These are phyloP conservation scores for Pelargonium nanum DNA, from an alignment of 345 rosid genomes.

Conservation along the genomic window DNA sequence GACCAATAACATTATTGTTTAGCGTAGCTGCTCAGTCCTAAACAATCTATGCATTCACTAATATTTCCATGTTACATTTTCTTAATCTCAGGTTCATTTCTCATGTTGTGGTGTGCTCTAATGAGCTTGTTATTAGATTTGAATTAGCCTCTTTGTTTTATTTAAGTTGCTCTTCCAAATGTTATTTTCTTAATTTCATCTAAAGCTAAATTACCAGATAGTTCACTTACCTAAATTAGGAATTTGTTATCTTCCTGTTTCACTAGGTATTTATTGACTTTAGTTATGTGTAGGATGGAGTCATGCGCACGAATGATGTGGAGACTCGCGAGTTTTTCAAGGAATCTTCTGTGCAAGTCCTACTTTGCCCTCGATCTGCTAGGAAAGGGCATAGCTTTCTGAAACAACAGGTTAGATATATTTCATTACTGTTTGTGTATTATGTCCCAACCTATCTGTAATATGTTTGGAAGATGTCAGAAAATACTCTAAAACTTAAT, in stretches of 20 bases:
- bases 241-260: neutral
- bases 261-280: conserved; percentile 1
- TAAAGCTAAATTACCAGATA: neutral
- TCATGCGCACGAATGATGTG: conserved; percentile 78
- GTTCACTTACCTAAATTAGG: neutral
- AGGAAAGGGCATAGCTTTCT: conserved; percentile 78
- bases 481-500: neutral
- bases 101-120: neutral
- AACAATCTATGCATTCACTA: no score
- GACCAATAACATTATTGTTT: neutral
- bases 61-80: neutral
- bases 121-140: no score
- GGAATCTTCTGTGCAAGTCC: conserved; percentile 79
- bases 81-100: neutral
- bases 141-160: neutral
- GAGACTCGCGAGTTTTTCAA: conserved; percentile 79
- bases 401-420: conserved; percentile 50
- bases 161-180: neutral
- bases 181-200: neutral
- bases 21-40: no score
- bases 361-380: conserved; percentile 83
- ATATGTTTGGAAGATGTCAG: no score
- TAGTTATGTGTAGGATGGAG: conserved; percentile 52
- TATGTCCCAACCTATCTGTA: neutral
- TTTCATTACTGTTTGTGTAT: neutral